phyloP scores from a whole-genome alignment of 1,284 basidiomycete species.

The Pisolithus thermaeus region DNA sequence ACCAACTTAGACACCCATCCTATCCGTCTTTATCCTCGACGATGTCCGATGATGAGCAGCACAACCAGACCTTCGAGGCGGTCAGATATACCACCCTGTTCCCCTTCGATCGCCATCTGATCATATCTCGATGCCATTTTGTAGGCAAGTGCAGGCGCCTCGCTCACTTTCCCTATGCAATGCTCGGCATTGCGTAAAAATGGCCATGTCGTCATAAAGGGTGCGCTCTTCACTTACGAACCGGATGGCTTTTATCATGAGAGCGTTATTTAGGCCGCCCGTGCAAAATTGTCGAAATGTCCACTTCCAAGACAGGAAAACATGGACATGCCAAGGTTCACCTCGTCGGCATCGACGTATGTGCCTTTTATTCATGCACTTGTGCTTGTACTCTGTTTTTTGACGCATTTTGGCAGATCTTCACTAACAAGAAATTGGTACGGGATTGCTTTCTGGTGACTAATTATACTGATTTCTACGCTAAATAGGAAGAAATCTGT shows the following conservation, averaged over 20 bases:
- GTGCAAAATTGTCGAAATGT: conserved; percentile 99
- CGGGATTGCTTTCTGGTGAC: background rate
- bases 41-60: conserved; percentile 90
- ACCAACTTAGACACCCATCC: conserved; percentile 18
- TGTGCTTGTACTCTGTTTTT: conserved; percentile 3
- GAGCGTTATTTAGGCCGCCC: conserved; percentile 61
- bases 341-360: conserved; percentile 92
- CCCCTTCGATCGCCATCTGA: conserved; percentile 14
- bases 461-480: background rate
- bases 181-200: conserved; percentile 95
- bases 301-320: conserved; percentile 99
- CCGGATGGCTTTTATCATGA: conserved; percentile 2
- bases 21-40: conserved; percentile 23
- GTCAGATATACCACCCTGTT: conserved; percentile 29
- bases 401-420: conserved; percentile 57
- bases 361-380: conserved; percentile 29
- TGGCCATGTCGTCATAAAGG: conserved; percentile 98
- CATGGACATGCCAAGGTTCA: conserved; percentile 99
- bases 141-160: conserved; percentile 76
- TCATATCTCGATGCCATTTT: conserved; percentile 14
- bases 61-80: conserved; percentile 88
- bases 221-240: conserved; percentile 27
- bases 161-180: conserved; percentile 90
- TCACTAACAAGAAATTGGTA: conserved; percentile 90
- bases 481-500: conserved; percentile 87